These are phyloP conservation scores for Kluyveromyces siamensis DNA, from an alignment of 805 yeast genomes.

Conservation along the genomic window DNA sequence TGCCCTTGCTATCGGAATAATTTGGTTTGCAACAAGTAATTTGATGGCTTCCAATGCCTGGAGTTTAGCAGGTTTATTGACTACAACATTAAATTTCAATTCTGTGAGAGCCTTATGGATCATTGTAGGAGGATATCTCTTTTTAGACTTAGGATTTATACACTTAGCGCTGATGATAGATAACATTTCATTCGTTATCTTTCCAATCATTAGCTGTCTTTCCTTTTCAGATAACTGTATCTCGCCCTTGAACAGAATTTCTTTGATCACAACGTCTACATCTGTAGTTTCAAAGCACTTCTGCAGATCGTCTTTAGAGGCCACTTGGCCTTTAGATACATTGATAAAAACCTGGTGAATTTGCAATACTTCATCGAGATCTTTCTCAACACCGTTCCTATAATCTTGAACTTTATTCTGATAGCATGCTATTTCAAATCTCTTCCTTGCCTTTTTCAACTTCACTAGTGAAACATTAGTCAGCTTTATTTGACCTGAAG, in stretches of 20 bases:
- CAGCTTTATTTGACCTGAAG: constrained; percentile 76
- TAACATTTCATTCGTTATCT: constrained; percentile 72
- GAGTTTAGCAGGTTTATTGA: constrained; percentile 67
- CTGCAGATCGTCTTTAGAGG: constrained; percentile 73
- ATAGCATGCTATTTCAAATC: constrained; percentile 94
- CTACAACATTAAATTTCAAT: constrained; percentile 67
- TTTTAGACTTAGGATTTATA: constrained; percentile 79
- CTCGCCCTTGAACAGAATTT: constrained; percentile 85
- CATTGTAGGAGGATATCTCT: constrained; percentile 92
- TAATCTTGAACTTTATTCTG: constrained; percentile 96
- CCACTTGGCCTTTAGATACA: constrained; percentile 91
- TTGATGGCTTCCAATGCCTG: constrained; percentile 92
- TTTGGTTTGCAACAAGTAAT: constrained; percentile 62
- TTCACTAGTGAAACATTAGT: constrained; percentile 92
- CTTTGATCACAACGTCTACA: constrained; percentile 63
- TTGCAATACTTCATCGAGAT: constrained; percentile 90
- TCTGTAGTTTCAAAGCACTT: constrained; percentile 70
- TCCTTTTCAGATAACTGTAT: constrained; percentile 92
- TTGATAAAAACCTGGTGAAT: constrained; percentile 90
- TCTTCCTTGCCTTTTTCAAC: constrained; percentile 80
- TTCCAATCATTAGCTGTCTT: constrained; percentile 63
- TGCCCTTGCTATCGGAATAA: constrained; percentile 90
- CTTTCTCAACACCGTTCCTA: constrained; percentile 63
- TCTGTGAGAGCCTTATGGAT: constrained; percentile 77
- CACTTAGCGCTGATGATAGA: constrained; percentile 83